phyloP scores from a whole-genome alignment of 2,329 filamentous ascomycete species.

The Rhytidhysteron rufulum region DNA sequence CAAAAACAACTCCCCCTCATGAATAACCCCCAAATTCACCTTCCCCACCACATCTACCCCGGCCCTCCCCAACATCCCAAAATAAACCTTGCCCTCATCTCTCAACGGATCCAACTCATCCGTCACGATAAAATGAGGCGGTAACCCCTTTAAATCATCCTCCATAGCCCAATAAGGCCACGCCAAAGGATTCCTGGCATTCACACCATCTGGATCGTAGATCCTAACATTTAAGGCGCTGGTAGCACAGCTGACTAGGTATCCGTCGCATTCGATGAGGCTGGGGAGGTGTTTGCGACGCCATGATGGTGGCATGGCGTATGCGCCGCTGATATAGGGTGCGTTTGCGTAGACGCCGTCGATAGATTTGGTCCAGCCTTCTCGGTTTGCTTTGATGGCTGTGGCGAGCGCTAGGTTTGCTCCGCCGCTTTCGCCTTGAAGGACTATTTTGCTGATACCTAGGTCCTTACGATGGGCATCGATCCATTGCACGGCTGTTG shows the following conservation, averaged over 20 bases:
- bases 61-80: conserved; percentile 18
- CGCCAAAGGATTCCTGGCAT: conserved; percentile 18
- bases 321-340: conserved; percentile 10
- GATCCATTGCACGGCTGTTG: conserved; percentile 18
- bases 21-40: conserved; percentile 21
- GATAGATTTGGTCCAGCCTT: conserved; percentile 12
- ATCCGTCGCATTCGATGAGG: conserved; percentile 22
- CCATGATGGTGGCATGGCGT: conserved; percentile 3
- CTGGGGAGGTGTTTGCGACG: conserved; percentile 15
- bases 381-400: conserved; percentile 9
- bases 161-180: conserved; percentile 26
- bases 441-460: conserved; percentile 16
- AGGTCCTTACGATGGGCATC: conserved; percentile 14
- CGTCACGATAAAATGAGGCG: conserved; percentile 21
- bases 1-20: conserved; percentile 18
- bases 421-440: conserved; percentile 29
- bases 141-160: conserved; percentile 24
- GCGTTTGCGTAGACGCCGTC: conserved; percentile 4
- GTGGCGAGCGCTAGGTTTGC: conserved; percentile 22
- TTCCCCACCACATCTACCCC: conserved; percentile 18
- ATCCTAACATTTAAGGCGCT: conserved; percentile 15
- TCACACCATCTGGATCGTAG: conserved; percentile 15
- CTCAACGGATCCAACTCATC: conserved; percentile 27
- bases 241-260: conserved; percentile 11
- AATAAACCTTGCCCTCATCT: conserved; percentile 26